These are phyloP conservation scores for Boletus edulis DNA, from an alignment of 768 basidiomycete genomes.

Conservation along the genomic window DNA sequence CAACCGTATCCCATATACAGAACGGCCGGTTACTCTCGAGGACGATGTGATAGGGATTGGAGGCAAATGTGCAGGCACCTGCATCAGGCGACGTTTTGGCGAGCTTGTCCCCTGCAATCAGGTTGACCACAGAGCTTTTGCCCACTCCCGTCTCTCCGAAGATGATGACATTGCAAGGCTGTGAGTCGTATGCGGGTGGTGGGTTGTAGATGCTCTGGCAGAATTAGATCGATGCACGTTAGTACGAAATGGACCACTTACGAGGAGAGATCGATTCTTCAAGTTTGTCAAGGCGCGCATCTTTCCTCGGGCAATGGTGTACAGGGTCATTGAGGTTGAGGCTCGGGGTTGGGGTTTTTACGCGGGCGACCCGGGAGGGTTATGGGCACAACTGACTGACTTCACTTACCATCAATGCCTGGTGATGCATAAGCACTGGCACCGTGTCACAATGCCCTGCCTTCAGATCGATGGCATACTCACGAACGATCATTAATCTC, in stretches of 20 bases:
- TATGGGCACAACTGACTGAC: constrained; percentile 9
- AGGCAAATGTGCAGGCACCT: constrained; percentile 35
- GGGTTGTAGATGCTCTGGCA: not conserved
- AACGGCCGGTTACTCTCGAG: constrained; percentile 15
- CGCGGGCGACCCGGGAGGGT: constrained; percentile 1
- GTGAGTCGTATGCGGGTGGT: constrained; percentile 18
- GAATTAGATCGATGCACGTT: not conserved
- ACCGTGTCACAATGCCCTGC: not conserved
- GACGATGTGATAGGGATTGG: constrained; percentile 21
- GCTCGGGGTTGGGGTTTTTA: not conserved
- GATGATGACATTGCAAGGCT: constrained; percentile 22
- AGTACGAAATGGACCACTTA: constrained; percentile 3
- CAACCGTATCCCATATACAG: constrained; percentile 32
- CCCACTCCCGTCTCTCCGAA: constrained; percentile 29
- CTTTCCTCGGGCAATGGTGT: not conserved
- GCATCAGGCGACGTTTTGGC: constrained; percentile 33
- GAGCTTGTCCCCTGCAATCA: constrained; percentile 29
- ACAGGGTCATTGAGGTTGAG: constrained; percentile 1
- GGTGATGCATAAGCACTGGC: not conserved
- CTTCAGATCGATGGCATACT: not conserved
- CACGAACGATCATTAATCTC: constrained; percentile 7
- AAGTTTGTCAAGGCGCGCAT: constrained; percentile 2
- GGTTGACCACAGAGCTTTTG: constrained; percentile 43
- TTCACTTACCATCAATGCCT: constrained; percentile 4
- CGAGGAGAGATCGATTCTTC: not conserved